Evolutionary conservation across 768 basidiomycete species (phyloP).

Genomic region (Phallus indusiatus): DNA sequence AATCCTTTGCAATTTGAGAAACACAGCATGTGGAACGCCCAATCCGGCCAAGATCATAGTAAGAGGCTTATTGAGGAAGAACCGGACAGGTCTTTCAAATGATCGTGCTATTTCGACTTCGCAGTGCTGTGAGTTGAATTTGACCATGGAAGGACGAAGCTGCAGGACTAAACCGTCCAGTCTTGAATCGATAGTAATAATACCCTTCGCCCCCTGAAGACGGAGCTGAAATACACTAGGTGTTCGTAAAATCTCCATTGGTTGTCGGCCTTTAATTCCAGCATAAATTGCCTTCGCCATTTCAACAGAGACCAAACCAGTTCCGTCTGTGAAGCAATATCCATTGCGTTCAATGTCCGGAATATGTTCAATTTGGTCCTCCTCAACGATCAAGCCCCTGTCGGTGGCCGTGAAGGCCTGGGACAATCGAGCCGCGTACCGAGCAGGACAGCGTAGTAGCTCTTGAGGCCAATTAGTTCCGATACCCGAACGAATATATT

Average conservation of each 20-base stretch:
- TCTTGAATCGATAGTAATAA: constrained; percentile 48
- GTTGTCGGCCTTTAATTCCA: constrained; percentile 25
- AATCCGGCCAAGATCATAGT: constrained; percentile 59
- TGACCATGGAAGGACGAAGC: constrained; percentile 55
- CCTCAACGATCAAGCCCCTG: constrained; percentile 33
- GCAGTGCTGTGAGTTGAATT: constrained; percentile 43
- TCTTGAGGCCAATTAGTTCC: constrained; percentile 35
- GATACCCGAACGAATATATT: constrained; percentile 41
- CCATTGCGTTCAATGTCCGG: constrained; percentile 31
- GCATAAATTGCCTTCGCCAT: constrained; percentile 40
- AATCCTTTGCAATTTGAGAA: constrained; percentile 41
- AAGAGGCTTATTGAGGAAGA: constrained; percentile 54
- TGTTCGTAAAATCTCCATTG: constrained; percentile 19
- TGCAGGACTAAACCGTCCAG: constrained; percentile 40
- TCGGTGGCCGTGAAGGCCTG: constrained; percentile 72
- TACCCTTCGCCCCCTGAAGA: constrained; percentile 56
- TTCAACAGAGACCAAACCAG: constrained; percentile 53
- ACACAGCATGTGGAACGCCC: constrained; percentile 45
- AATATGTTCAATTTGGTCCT: constrained; percentile 30
- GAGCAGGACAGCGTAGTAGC: constrained; percentile 52
- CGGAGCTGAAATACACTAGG: constrained; percentile 52
- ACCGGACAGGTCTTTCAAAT: constrained; percentile 50
- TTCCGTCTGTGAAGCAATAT: constrained; percentile 59
- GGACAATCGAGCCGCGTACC: constrained; percentile 62
- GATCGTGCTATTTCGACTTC: constrained; percentile 55